Percentiles rank a stretch among this genome's conserved stretches.
phyloP scores from a whole-genome alignment of 2,329 filamentous ascomycete species.

The Myriosclerotinia duriaeana region DNA sequence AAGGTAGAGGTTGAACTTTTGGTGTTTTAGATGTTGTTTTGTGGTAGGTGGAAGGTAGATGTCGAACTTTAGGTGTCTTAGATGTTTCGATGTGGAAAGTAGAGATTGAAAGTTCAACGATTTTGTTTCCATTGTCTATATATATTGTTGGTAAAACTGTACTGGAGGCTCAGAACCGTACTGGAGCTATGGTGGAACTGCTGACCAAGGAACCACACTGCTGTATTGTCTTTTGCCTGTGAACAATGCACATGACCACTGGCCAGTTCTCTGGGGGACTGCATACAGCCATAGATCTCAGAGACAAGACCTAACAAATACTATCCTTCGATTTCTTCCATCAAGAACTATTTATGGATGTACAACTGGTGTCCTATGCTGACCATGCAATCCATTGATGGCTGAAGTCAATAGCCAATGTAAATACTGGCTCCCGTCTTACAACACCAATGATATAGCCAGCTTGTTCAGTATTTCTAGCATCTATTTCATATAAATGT shows the following conservation, averaged over 20 bases:
- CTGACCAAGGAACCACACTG: background rate
- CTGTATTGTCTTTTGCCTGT: background rate
- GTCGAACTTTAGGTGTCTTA: background rate
- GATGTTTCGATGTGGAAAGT: background rate
- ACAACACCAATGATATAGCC: background rate
- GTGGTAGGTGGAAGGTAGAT: too few species aligned
- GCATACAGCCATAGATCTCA: background rate
- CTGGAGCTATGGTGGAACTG: background rate
- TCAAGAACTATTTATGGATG: background rate
- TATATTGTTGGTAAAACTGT: background rate
- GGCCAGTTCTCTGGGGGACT: background rate
- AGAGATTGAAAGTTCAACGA: background rate
- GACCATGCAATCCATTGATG: background rate
- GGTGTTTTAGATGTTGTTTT: background rate
- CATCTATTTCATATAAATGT: background rate
- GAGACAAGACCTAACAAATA: background rate
- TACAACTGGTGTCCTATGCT: background rate
- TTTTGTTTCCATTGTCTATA: background rate
- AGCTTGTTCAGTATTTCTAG: background rate
- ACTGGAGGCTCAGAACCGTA: background rate
- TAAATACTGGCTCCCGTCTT: background rate
- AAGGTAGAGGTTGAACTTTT: background rate
- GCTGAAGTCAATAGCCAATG: too few species aligned
- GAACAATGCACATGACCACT: background rate
- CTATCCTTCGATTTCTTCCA: background rate